These are phyloP conservation scores for Komagataella pastoris DNA, from an alignment of 805 yeast genomes.

Conservation along the genomic window DNA sequence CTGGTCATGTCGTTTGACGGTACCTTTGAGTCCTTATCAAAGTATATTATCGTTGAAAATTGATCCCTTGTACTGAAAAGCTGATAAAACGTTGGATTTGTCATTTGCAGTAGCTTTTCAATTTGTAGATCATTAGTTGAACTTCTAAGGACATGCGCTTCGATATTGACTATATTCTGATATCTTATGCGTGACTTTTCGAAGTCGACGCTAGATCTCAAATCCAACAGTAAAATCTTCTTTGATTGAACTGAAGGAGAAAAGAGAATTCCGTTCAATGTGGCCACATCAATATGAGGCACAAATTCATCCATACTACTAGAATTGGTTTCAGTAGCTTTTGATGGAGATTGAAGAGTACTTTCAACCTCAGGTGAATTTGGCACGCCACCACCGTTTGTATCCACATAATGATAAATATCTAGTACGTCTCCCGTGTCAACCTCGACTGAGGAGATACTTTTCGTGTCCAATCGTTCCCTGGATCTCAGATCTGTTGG, in stretches of 20 bases:
- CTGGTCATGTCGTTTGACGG: constrained; percentile 15
- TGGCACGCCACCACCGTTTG: not conserved
- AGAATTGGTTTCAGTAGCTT: not conserved
- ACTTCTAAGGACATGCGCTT: constrained; percentile 18
- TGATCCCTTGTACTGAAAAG: constrained; percentile 16
- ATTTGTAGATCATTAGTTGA: constrained; percentile 8
- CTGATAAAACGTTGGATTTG: constrained; percentile 17
- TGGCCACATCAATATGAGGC: constrained; percentile 5
- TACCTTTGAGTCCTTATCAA: constrained; percentile 19
- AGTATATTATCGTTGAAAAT: constrained; percentile 23
- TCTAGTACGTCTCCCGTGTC: not conserved
- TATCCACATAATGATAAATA: not conserved
- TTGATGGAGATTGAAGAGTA: not conserved
- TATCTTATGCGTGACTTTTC: constrained; percentile 22
- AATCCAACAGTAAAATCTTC: constrained; percentile 22
- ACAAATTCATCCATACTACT: not conserved
- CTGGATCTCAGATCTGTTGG: not conserved
- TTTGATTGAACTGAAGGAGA: constrained; percentile 2
- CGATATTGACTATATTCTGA: constrained; percentile 23
- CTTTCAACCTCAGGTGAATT: not conserved
- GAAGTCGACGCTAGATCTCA: constrained; percentile 20
- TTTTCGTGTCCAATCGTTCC: not conserved
- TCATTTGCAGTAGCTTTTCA: constrained; percentile 14
- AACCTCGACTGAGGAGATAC: not conserved
- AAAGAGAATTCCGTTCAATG: constrained; percentile 5